These are phyloP conservation scores for Penium margaritaceum DNA, from an alignment of 139 green algal genomes.

Conservation along the genomic window DNA sequence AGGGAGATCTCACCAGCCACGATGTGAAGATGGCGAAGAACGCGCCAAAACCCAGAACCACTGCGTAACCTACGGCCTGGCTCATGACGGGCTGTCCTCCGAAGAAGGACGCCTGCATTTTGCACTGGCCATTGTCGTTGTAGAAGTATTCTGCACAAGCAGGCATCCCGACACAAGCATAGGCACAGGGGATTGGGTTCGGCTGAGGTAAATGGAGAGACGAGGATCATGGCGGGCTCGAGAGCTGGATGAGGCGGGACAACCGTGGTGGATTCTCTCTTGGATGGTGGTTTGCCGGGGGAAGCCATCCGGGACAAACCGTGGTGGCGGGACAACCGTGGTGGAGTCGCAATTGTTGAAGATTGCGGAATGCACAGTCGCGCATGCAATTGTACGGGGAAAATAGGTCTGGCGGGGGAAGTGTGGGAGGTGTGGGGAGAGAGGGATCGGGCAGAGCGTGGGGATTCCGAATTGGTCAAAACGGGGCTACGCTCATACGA, in stretches of 20 bases:
- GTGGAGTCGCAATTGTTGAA: no score
- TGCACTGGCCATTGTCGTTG: slow-evolving; percentile 12
- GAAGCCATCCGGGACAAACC: no score
- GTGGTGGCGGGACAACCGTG: no score
- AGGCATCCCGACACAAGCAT: no score
- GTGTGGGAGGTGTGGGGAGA: neutral
- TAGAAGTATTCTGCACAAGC: neutral
- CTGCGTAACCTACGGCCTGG: slow-evolving; percentile 14
- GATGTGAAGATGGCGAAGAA: slow-evolving; percentile 34
- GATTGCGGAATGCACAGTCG: neutral
- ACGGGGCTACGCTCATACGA: neutral
- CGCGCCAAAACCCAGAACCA: slow-evolving; percentile 22
- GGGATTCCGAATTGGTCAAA: neutral
- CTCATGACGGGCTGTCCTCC: neutral
- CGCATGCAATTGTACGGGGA: no score
- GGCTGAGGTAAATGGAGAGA: no score
- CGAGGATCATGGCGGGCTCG: no score
- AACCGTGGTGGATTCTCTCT: no score
- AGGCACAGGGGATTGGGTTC: no score
- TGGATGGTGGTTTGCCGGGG: no score
- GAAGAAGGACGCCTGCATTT: slow-evolving; percentile 18
- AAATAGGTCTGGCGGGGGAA: no score
- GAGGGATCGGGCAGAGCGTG: neutral
- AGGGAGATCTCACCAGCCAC: neutral
- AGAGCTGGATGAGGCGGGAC: no score